Evolutionary conservation across 192 early-diverging fungal species (phyloP).

Genomic region (Coemansia sp.): DNA sequence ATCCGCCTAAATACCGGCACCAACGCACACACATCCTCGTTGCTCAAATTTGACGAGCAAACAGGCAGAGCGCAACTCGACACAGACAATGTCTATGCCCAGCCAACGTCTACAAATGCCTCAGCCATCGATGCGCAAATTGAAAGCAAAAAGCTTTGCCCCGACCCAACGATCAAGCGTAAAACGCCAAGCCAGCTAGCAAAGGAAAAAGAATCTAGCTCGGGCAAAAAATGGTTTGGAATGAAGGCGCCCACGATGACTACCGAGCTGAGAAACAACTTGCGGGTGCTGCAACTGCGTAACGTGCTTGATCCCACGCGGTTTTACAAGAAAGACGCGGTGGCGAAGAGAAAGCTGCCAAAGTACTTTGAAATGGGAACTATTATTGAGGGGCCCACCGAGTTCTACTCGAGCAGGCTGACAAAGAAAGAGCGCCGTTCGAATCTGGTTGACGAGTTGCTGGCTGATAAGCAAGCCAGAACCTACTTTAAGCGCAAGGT

Average conservation of each 20-base stretch:
- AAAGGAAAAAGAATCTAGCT: conserved; percentile 24
- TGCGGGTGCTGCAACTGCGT: conserved; percentile 82
- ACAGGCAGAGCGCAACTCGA: conserved; percentile 35
- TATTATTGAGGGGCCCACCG: conserved; percentile 79
- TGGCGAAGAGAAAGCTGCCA: conserved; percentile 58
- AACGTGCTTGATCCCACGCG: conserved; percentile 89
- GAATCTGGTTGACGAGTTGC: conserved; percentile 84
- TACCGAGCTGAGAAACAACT: conserved; percentile 82
- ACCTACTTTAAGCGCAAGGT: conserved; percentile 89
- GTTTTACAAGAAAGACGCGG: conserved; percentile 80
- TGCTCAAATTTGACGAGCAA: conserved; percentile 13
- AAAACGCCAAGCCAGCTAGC: conserved; percentile 15
- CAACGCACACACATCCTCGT: not conserved
- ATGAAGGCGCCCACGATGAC: conserved; percentile 83
- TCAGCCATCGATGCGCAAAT: conserved; percentile 9
- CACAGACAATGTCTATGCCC: conserved; percentile 4
- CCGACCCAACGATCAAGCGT: conserved; percentile 42
- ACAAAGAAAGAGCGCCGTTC: conserved; percentile 79
- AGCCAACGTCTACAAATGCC: not conserved
- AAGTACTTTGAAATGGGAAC: conserved; percentile 97
- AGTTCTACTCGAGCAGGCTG: conserved; percentile 86
- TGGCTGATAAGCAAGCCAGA: conserved; percentile 70
- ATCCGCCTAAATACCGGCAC: conserved; percentile 22
- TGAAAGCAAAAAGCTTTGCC: conserved; percentile 4
- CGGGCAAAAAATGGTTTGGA: conserved; percentile 78